Evolutionary conservation across 2,329 filamentous ascomycete species (phyloP).

Genomic region (Ceratocystis diversiconidia): DNA sequence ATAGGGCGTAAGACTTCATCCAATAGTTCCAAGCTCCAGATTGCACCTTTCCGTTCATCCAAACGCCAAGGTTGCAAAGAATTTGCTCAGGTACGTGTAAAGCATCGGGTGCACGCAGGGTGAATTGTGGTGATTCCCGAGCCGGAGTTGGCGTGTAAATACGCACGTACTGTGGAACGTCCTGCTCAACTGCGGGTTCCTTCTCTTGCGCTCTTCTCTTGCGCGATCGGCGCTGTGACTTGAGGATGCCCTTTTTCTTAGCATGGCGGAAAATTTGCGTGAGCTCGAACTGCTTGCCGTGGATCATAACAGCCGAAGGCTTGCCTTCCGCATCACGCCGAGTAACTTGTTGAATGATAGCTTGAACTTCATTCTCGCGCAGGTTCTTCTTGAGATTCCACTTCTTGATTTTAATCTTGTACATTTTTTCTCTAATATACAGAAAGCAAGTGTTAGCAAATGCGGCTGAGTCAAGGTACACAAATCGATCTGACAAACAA

Average conservation of each 20-base stretch:
- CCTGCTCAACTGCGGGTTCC: constrained; percentile 8
- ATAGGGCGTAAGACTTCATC: constrained; percentile 8
- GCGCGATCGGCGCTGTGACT: constrained; percentile 15
- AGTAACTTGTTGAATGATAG: constrained; percentile 15
- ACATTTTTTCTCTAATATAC: constrained; percentile 17
- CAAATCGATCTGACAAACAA: not conserved
- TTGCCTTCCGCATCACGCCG: constrained; percentile 16
- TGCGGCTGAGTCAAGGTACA: not conserved
- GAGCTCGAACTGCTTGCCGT: constrained; percentile 17
- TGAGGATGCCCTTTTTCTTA: constrained; percentile 18
- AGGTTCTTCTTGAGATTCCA: constrained; percentile 18
- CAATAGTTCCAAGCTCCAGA: constrained; percentile 15
- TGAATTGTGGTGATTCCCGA: constrained; percentile 9
- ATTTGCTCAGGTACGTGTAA: constrained; percentile 16
- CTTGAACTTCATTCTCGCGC: constrained; percentile 16
- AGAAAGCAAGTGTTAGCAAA: not conserved
- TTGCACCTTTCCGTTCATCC: constrained; percentile 13
- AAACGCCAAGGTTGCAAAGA: constrained; percentile 13
- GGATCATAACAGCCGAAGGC: constrained; percentile 13
- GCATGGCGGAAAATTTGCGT: constrained; percentile 17
- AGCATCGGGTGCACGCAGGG: constrained; percentile 11
- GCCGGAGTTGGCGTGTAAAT: constrained; percentile 14
- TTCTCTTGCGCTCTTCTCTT: constrained; percentile 13
- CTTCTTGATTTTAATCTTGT: constrained; percentile 18
- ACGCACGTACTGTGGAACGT: constrained; percentile 15